Conservation (phyloP, 2,329 filamentous ascomycete species). For the Neurospora sp. region DNA sequence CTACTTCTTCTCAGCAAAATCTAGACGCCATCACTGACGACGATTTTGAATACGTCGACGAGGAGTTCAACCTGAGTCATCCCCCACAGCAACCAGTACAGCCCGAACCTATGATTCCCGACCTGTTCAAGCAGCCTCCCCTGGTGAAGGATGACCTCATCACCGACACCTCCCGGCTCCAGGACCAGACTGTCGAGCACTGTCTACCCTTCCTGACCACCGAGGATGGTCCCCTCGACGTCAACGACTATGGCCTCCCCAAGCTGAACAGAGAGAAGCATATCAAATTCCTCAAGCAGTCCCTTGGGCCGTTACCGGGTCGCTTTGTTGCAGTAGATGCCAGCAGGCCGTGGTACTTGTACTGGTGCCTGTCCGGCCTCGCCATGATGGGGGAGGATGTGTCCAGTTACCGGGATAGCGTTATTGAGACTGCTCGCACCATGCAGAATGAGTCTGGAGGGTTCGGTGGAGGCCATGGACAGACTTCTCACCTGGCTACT, state of each 20-base stretch:
- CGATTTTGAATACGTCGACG: constrained; percentile 14
- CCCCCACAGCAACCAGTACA: background rate
- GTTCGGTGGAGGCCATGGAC: constrained; percentile 89
- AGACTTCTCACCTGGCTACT: constrained; percentile 78
- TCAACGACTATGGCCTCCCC: constrained; percentile 67
- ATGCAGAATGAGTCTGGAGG: constrained; percentile 79
- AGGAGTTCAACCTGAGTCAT: constrained; percentile 15
- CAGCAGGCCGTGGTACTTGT: constrained; percentile 85
- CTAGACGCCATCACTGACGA: constrained; percentile 5
- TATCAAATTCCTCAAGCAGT: constrained; percentile 51
- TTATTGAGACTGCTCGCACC: constrained; percentile 65
- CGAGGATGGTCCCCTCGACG: constrained; percentile 35
- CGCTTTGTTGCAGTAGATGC: constrained; percentile 70
- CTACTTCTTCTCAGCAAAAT: constrained; percentile 3
- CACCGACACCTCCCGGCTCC: constrained; percentile 58
- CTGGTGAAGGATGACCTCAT: constrained; percentile 54
- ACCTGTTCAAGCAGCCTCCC: constrained; percentile 48
- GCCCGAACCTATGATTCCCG: constrained; percentile 32
- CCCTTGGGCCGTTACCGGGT: constrained; percentile 53
- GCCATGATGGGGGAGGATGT: constrained; percentile 68
- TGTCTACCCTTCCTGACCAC: constrained; percentile 61
- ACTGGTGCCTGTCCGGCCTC: constrained; percentile 78
- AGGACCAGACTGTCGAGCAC: constrained; percentile 58
- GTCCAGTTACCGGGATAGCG: constrained; percentile 54
- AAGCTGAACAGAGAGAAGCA: constrained; percentile 57